Evolutionary conservation across 805 yeast genomes (phyloP).

Genomic region (Wickerhamomyces sydowiorum): DNA sequence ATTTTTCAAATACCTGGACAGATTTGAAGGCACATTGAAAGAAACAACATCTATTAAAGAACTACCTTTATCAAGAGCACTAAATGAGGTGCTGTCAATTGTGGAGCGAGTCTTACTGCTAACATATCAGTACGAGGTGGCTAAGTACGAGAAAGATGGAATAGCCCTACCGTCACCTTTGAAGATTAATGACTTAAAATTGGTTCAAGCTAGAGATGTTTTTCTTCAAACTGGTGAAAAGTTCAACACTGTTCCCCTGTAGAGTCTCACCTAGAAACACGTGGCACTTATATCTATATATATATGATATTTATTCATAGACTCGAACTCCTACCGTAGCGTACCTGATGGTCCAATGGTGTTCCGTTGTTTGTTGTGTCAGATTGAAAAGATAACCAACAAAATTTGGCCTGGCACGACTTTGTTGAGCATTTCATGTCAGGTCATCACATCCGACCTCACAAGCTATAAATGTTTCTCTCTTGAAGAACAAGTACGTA

Average conservation of each 20-base stretch:
- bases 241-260: background rate
- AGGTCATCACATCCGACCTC: background rate
- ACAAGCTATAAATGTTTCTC: background rate
- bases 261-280: background rate
- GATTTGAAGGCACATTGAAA: constrained; percentile 4
- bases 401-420: background rate
- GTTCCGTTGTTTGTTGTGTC: too few species aligned
- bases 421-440: background rate
- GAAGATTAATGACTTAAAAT: constrained; percentile 35
- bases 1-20: constrained; percentile 27
- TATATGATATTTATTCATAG: background rate
- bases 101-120: constrained; percentile 36
- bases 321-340: too few species aligned
- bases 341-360: too few species aligned
- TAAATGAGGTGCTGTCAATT: constrained; percentile 33
- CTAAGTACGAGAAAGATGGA: constrained; percentile 8
- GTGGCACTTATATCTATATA: too few species aligned
- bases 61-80: constrained; percentile 25
- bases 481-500: too few species aligned
- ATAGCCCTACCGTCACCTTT: constrained; percentile 13
- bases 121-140: constrained; percentile 27
- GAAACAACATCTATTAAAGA: constrained; percentile 2
- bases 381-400: background rate
- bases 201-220: constrained; percentile 36
- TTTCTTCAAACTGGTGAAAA: constrained; percentile 12